Percentiles rank a stretch among this genome's conserved stretches.
phyloP scores from a whole-genome alignment of 2,329 filamentous ascomycete species.

The Fusarium piperis region DNA sequence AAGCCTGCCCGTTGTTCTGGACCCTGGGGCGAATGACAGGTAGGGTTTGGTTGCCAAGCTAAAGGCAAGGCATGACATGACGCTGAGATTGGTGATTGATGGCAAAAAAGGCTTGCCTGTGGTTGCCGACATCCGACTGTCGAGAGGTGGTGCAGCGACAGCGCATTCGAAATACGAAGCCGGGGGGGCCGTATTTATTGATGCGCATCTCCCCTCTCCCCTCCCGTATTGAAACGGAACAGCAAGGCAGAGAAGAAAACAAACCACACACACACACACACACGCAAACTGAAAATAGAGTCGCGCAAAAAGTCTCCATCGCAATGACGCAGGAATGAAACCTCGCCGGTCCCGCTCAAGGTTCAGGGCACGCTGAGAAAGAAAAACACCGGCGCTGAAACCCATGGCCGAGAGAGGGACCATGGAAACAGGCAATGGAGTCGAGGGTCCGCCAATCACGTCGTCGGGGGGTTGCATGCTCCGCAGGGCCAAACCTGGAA shows the following conservation, averaged over 20 bases:
- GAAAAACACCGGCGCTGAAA: slow-evolving; percentile 18
- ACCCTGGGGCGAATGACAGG: slow-evolving; percentile 3
- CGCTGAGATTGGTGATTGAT: slow-evolving; percentile 1
- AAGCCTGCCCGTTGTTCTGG: slow-evolving; percentile 11
- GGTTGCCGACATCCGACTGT: not conserved
- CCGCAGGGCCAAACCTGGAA: slow-evolving; percentile 16
- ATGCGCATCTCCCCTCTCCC: not conserved
- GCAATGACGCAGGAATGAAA: slow-evolving; percentile 39
- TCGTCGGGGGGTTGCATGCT: slow-evolving; percentile 18
- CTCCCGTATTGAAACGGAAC: slow-evolving; percentile 12
- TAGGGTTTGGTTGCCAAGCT: slow-evolving; percentile 29
- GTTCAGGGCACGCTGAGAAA: slow-evolving; percentile 9
- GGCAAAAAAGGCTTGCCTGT: not conserved
- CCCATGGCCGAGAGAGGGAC: slow-evolving; percentile 9
- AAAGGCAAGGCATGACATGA: slow-evolving; percentile 11
- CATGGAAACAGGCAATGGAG: slow-evolving; percentile 7
- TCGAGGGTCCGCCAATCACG: slow-evolving; percentile 23
- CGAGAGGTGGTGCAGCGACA: not conserved
- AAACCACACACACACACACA: not conserved
- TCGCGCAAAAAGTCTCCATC: slow-evolving; percentile 11
- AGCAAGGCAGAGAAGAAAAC: not conserved
- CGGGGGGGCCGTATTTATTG: not conserved
- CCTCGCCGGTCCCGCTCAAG: slow-evolving; percentile 25
- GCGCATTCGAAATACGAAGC: not conserved
- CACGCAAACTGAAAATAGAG: slow-evolving; percentile 15